Evolutionary conservation across 805 yeast species (phyloP).

Genomic region (Candida anglica): DNA sequence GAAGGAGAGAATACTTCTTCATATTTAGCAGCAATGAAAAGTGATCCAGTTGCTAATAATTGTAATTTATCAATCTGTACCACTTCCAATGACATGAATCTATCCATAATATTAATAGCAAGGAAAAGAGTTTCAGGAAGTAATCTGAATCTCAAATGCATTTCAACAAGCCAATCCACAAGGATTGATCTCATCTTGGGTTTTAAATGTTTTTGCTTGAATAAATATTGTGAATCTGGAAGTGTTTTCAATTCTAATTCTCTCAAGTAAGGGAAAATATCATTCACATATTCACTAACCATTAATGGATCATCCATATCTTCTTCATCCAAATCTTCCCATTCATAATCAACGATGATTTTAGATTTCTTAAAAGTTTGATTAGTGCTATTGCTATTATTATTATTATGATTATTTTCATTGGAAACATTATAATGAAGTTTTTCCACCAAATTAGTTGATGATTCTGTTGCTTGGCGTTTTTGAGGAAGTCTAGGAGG

Average conservation of each 20-base stretch:
- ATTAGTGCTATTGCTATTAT: conserved; percentile 1
- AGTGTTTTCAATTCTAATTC: conserved; percentile 68
- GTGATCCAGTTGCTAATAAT: conserved; percentile 77
- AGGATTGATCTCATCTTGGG: conserved; percentile 83
- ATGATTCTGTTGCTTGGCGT: conserved; percentile 54
- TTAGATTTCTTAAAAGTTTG: conserved; percentile 31
- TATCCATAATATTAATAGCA: conserved; percentile 82
- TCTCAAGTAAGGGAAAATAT: conserved; percentile 77
- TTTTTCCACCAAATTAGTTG: conserved; percentile 41
- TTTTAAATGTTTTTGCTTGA: conserved; percentile 60
- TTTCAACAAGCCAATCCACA: conserved; percentile 93
- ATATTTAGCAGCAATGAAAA: conserved; percentile 88
- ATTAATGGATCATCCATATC: conserved; percentile 71
- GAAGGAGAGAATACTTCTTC: conserved; percentile 91
- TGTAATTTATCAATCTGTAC: conserved; percentile 80
- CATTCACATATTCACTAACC: conserved; percentile 91
- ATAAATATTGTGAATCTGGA: conserved; percentile 67
- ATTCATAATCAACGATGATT: conserved; percentile 38
- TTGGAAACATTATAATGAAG: conserved; percentile 9
- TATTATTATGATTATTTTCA: no score
- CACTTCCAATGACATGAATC: conserved; percentile 71
- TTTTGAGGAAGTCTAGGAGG: conserved; percentile 42
- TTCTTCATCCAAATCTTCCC: conserved; percentile 74
- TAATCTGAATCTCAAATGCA: conserved; percentile 77
- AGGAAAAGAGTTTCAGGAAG: conserved; percentile 82